Conservation (phyloP, 73 alveolate genomes). For the Urostyla sp. region DNA sequence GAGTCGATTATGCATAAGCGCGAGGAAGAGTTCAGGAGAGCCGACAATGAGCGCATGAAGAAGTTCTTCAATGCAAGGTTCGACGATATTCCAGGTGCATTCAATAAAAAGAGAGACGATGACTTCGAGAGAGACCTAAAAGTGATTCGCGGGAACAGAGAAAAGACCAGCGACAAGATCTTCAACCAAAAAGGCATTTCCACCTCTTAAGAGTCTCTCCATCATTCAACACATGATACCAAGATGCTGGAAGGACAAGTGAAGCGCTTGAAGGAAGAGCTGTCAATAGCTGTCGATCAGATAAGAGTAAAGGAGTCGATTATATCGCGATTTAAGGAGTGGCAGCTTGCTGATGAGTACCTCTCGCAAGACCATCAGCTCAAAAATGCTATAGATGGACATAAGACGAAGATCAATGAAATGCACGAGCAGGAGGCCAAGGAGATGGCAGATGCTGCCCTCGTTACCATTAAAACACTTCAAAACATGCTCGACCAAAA, state of each 20-base stretch:
- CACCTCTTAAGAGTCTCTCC: neutral
- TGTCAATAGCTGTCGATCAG: neutral
- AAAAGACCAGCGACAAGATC: neutral
- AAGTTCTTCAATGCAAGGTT: slow-evolving; percentile 54
- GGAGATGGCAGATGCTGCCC: slow-evolving; percentile 89
- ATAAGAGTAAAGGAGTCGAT: slow-evolving; percentile 38
- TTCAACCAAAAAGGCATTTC: neutral
- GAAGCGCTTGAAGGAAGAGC: slow-evolving; percentile 47
- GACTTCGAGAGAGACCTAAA: neutral
- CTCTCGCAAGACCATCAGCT: slow-evolving; percentile 51
- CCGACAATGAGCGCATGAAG: slow-evolving; percentile 58
- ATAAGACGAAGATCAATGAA: slow-evolving; percentile 12
- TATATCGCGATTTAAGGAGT: slow-evolving; percentile 40
- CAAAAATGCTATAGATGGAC: slow-evolving; percentile 49
- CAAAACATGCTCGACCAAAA: slow-evolving; percentile 85
- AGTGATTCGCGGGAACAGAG: neutral
- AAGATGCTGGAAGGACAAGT: slow-evolving; percentile 38
- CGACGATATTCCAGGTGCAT: slow-evolving; percentile 45
- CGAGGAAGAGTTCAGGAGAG: slow-evolving; percentile 65
- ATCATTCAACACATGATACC: slow-evolving; percentile 18
- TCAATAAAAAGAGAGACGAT: neutral
- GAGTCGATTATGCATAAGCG: slow-evolving; percentile 57
- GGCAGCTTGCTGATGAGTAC: slow-evolving; percentile 64
- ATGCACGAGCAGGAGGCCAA: slow-evolving; percentile 64
- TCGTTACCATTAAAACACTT: slow-evolving; percentile 80